Evolutionary conservation across 2,329 filamentous ascomycete genomes (phyloP).

Genomic region (Neonectria ditissima): DNA sequence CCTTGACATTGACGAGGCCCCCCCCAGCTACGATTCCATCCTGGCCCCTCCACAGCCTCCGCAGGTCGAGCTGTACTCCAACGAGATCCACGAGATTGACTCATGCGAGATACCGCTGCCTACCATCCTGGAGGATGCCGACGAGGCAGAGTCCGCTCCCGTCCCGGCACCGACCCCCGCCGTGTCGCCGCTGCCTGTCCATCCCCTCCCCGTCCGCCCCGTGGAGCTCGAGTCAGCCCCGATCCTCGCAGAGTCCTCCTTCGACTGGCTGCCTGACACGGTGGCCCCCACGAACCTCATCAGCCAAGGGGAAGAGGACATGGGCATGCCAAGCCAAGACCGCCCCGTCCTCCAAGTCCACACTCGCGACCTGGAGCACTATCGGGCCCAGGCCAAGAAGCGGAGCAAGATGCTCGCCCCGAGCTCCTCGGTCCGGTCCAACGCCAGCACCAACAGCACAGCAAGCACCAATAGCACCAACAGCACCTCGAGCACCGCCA

Average conservation of each 20-base stretch:
- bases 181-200: conserved; percentile 38
- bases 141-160: conserved; percentile 38
- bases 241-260: conserved; percentile 37
- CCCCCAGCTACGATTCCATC: conserved; percentile 61
- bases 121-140: conserved; percentile 44
- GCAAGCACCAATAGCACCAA: conserved; percentile 53
- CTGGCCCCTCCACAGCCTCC: conserved; percentile 38
- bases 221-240: conserved; percentile 43
- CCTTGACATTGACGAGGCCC: conserved; percentile 52
- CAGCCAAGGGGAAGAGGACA: conserved; percentile 30
- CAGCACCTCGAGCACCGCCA: conserved; percentile 51
- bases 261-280: conserved; percentile 45
- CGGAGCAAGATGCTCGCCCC: conserved; percentile 59
- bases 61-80: conserved; percentile 60
- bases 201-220: conserved; percentile 38
- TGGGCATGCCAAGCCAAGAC: conserved; percentile 30
- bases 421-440: conserved; percentile 62
- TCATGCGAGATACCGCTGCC: conserved; percentile 57
- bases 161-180: conserved; percentile 28
- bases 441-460: conserved; percentile 53
- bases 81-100: conserved; percentile 66
- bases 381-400: conserved; percentile 44
- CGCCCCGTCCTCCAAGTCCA: conserved; percentile 55
- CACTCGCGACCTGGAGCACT: conserved; percentile 51
- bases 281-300: conserved; percentile 42